Evolutionary conservation across 1,139 yeast species (phyloP), one percentile per base, ranked within the genome.

Genomic region (Suzukiozyma palmioleophila): DNA sequence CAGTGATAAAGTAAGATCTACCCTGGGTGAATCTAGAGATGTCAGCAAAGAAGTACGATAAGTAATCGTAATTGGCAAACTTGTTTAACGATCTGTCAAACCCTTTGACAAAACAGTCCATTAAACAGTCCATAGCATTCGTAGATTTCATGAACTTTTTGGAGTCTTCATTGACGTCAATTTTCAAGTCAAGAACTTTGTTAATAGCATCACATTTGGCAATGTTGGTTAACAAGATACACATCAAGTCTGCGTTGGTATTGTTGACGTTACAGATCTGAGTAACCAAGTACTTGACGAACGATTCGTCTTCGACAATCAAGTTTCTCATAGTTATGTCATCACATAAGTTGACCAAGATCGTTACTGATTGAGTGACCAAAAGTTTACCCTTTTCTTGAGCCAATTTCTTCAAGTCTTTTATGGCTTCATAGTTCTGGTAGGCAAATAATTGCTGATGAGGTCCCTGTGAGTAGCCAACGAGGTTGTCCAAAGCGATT

Each of bases 31-130:
- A 69, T 50, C 97, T 75, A 1, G 97, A 88, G 37, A 88, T 68
- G 57, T 92, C 97, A 12, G 96, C 92, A 61, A 92, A 90, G 59
- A 88, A 87, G 59, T 83, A 89, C 1, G 96, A 76, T 48, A 92
- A 69, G 56, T 87, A 90, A 59, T 90, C 96, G 53, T 64, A 92
- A 49, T 78, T 76, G 3, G 95, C 95, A 51, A 69, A 74, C 51
- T 73, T 74, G 62, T 87, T 89, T 43, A 87, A 68, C 12, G 78
- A 63, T 56, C 89, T 72, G 49, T 84, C 90, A 37, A 75, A 69
- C 5, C 96, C 96, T 56, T 85, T 85, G 35, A 89, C 96, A 59
- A 89, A 90, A 56, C 94, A 81, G 62, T 88, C 96, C 81, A 89
- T 77, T 34, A 90, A 69, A 59, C 94, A 84, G 56, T 87, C 95